Evolutionary conservation across 1,284 basidiomycete species (phyloP).

Genomic region (Naganishia albida): DNA sequence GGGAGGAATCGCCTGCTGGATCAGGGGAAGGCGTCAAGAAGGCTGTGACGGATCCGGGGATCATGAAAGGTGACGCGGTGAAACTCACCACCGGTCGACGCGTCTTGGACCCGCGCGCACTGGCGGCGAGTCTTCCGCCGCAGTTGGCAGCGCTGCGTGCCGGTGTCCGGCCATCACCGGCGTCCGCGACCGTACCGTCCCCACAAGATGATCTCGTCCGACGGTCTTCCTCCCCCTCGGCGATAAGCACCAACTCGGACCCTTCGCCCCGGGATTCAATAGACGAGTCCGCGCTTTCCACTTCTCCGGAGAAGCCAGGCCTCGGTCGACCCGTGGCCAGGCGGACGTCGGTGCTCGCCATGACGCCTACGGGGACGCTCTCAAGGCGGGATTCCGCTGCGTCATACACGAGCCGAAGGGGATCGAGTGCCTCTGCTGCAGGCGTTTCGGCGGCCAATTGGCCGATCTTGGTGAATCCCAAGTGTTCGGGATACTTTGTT

Average conservation of each 20-base stretch:
- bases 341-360: constrained; percentile 11
- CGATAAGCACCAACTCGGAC: neutral
- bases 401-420: constrained; percentile 1
- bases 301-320: constrained; percentile 2
- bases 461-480: constrained; percentile 70
- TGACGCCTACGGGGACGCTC: neutral
- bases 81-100: neutral
- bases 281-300: constrained; percentile 18
- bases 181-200: neutral
- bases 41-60: neutral
- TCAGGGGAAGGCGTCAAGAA: neutral
- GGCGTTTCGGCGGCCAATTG: constrained; percentile 21
- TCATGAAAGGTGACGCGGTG: constrained; percentile 5
- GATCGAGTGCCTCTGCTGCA: neutral
- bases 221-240: constrained; percentile 1
- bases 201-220: constrained; percentile 4
- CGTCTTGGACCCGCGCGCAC: constrained; percentile 28
- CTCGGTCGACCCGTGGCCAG: constrained; percentile 1
- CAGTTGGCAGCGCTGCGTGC: constrained; percentile 34
- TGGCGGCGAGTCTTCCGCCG: constrained; percentile 33
- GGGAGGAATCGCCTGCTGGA: constrained; percentile 8
- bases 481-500: constrained; percentile 93
- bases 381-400: constrained; percentile 6
- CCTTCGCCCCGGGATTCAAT: neutral
- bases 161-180: constrained; percentile 6